Percentiles rank a stretch among this genome's conserved stretches.
Evolutionary conservation across 192 early-diverging fungal genomes (phyloP).

Genomic region (Gryganskiella cystojenkinii): DNA sequence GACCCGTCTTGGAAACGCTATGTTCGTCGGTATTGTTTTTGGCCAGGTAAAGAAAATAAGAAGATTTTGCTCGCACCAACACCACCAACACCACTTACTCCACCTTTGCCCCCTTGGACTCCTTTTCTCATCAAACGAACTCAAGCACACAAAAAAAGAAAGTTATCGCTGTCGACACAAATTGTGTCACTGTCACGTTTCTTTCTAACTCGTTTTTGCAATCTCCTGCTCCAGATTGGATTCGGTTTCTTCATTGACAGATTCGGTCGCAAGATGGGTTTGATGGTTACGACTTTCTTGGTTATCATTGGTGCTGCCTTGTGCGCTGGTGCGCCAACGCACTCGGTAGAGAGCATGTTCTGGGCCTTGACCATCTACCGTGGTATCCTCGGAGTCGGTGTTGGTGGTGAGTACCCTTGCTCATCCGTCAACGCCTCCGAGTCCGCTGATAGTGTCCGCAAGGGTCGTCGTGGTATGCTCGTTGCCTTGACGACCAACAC

Average conservation of each 20-base stretch:
- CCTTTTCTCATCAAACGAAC: too few species aligned
- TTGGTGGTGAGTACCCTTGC: conserved; percentile 61
- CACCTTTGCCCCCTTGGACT: too few species aligned
- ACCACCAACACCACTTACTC: neutral
- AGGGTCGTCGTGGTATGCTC: conserved; percentile 51
- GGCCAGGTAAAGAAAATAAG: conserved; percentile 28
- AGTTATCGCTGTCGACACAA: too few species aligned
- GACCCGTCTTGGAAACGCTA: conserved; percentile 52
- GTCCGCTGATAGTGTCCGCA: conserved; percentile 53
- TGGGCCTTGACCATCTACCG: conserved; percentile 57
- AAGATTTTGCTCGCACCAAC: neutral
- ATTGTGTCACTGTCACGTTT: too few species aligned
- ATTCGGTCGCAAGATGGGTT: conserved; percentile 59
- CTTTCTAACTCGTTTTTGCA: neutral
- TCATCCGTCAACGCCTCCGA: conserved; percentile 57
- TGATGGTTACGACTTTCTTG: conserved; percentile 51
- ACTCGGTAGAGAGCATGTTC: conserved; percentile 38
- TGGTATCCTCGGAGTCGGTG: conserved; percentile 48
- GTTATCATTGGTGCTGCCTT: conserved; percentile 58
- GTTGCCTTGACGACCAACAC: conserved; percentile 45
- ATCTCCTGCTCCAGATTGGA: conserved; percentile 32
- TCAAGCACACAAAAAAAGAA: too few species aligned
- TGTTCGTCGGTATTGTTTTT: conserved; percentile 58
- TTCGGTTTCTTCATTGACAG: conserved; percentile 59
- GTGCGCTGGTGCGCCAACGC: conserved; percentile 31